phyloP scores from a whole-genome alignment of 2,329 filamentous ascomycete genomes.

The Gnomoniopsis smithogilvyi region DNA sequence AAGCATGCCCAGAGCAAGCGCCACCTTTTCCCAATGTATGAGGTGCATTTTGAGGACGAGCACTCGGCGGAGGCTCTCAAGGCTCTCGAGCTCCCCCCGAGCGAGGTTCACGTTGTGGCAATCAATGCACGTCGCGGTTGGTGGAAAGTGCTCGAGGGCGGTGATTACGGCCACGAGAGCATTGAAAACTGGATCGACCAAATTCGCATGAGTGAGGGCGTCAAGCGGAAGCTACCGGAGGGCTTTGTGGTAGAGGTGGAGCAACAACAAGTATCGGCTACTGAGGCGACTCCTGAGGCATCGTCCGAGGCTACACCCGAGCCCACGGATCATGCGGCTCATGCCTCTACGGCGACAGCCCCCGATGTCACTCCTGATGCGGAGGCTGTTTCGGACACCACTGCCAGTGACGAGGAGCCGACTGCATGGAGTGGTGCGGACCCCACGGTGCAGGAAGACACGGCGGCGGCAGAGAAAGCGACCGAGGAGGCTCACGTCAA shows the following conservation, averaged over 20 bases:
- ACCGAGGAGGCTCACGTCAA: constrained; percentile 9
- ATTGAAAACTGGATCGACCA: constrained; percentile 86
- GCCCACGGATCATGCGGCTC: constrained; percentile 18
- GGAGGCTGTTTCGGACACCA: constrained; percentile 14
- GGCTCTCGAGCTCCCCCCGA: constrained; percentile 56
- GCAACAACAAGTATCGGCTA: constrained; percentile 32
- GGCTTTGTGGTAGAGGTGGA: constrained; percentile 44
- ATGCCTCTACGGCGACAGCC: constrained; percentile 23
- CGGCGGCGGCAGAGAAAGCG: constrained; percentile 9
- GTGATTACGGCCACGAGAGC: constrained; percentile 52
- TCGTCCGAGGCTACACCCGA: constrained; percentile 30
- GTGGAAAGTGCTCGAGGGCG: constrained; percentile 71
- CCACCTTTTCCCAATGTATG: constrained; percentile 80
- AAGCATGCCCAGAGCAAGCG: constrained; percentile 67
- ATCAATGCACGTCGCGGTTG: constrained; percentile 82
- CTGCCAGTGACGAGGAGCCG: constrained; percentile 19
- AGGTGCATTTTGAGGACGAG: constrained; percentile 62
- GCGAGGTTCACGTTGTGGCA: constrained; percentile 70
- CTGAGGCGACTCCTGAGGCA: constrained; percentile 41
- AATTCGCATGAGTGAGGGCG: constrained; percentile 85
- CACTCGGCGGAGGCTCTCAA: constrained; percentile 52
- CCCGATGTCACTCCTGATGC: constrained; percentile 16
- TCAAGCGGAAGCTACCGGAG: constrained; percentile 71
- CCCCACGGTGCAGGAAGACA: constrained; percentile 20
- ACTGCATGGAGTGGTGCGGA: constrained; percentile 30